A percentile compares a stretch with the other conserved stretches of the same genome.
These are phyloP conservation scores for Fusarium sp. DNA, from an alignment of 2,329 filamentous ascomycete species.

Conservation along the genomic window DNA sequence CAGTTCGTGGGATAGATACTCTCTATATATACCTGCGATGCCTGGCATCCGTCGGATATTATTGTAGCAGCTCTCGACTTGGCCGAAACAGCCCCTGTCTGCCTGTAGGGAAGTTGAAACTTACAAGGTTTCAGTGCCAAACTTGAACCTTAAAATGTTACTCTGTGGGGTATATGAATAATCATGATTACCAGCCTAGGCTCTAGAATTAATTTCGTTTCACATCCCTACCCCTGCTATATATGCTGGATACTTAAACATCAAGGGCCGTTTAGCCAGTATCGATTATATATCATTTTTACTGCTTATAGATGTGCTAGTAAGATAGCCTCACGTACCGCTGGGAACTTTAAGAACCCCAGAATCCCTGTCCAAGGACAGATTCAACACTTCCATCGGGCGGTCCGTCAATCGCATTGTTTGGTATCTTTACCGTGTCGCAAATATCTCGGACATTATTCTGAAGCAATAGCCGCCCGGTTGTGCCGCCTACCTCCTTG, in stretches of 20 bases:
- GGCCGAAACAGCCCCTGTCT: neutral
- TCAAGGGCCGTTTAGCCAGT: neutral
- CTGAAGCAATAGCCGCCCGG: neutral
- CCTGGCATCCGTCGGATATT: neutral
- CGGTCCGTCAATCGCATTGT: neutral
- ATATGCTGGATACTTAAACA: neutral
- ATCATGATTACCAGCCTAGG: neutral
- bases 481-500: too few species aligned
- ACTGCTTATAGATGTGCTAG: neutral
- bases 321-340: neutral
- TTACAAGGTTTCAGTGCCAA: neutral
- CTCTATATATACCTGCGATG: neutral
- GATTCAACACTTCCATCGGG: neutral
- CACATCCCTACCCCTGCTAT: neutral
- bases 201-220: neutral
- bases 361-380: neutral
- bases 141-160: neutral
- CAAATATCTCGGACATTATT: neutral
- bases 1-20: neutral
- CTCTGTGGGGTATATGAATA: neutral
- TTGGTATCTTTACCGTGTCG: neutral
- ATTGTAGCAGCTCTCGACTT: neutral
- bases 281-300: neutral
- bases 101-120: neutral
- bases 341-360: neutral